Conservation (phyloP, 1,139 yeast genomes). For the Candida neerlandica region DNA sequence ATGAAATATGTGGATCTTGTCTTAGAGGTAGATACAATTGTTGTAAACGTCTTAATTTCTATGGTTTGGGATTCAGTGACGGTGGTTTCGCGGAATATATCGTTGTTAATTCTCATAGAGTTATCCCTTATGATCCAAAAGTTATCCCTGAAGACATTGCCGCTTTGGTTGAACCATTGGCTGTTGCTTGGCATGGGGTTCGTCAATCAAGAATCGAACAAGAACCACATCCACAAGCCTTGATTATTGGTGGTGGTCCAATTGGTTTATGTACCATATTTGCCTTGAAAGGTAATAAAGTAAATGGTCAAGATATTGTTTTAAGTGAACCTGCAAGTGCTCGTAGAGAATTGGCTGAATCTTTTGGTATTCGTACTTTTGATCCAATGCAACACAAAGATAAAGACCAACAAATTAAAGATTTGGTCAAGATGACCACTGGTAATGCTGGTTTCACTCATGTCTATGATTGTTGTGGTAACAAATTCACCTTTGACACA, state of each 20-base stretch:
- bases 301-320: conserved; percentile 43
- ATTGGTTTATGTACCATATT: conserved; percentile 59
- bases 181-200: conserved; percentile 65
- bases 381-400: conserved; percentile 22
- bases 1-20: conserved; percentile 43
- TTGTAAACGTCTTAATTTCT: conserved; percentile 43
- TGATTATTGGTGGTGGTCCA: conserved; percentile 62
- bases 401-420: conserved; percentile 27
- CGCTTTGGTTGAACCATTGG: conserved; percentile 57
- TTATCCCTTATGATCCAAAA: conserved; percentile 45
- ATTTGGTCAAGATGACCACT: conserved; percentile 40
- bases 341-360: conserved; percentile 56
- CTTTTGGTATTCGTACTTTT: conserved; percentile 49
- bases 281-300: conserved; percentile 59
- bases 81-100: conserved; percentile 56
- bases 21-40: conserved; percentile 47
- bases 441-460: conserved; percentile 58
- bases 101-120: conserved; percentile 49
- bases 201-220: conserved; percentile 31
- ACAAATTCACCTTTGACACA: conserved; percentile 54
- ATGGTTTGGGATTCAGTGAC: conserved; percentile 51
- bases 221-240: conserved; percentile 7
- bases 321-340: conserved; percentile 62
- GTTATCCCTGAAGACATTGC: conserved; percentile 53
- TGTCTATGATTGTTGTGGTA: conserved; percentile 65